Percentiles rank a stretch among this genome's conserved stretches.
Evolutionary conservation across 345 rosid genomes (phyloP).

Genomic region (Populus simonii): DNA sequence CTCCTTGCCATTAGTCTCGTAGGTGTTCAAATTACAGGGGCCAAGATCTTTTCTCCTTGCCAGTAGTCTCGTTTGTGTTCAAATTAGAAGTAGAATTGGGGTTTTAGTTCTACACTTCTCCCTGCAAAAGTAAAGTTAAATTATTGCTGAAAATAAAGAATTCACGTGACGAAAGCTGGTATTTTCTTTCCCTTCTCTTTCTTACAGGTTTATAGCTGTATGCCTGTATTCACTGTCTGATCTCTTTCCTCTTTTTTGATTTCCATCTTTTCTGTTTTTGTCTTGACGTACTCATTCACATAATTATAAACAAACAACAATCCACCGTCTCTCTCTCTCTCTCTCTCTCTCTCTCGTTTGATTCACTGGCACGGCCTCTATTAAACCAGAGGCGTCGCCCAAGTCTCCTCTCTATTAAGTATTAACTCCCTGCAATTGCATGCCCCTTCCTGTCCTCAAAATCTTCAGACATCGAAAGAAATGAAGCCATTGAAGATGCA

Average conservation of each 20-base stretch:
- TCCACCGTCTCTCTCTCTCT: slow-evolving; percentile 14
- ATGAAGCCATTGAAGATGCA: slow-evolving; percentile 12
- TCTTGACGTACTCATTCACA: slow-evolving; percentile 34
- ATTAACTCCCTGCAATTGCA: neutral
- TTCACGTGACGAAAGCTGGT: slow-evolving; percentile 31
- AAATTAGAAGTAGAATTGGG: no score
- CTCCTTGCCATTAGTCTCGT: no score
- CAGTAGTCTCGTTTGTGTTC: no score
- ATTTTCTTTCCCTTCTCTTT: neutral
- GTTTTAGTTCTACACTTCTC: no score
- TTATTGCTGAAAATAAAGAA: neutral
- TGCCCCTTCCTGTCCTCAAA: neutral
- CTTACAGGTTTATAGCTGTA: neutral
- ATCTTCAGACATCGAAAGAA: neutral
- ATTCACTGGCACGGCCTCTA: neutral
- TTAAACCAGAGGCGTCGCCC: neutral
- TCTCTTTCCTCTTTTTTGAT: no score
- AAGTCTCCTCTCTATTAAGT: no score
- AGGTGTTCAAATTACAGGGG: no score
- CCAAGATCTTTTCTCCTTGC: no score
- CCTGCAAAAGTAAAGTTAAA: neutral
- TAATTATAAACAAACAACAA: slow-evolving; percentile 26
- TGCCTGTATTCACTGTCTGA: neutral
- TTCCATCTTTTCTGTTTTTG: neutral
- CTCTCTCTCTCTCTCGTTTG: neutral